Base-by-base conservation (phyloP, 768 basidiomycete species). In the Russula lepida region DNA sequence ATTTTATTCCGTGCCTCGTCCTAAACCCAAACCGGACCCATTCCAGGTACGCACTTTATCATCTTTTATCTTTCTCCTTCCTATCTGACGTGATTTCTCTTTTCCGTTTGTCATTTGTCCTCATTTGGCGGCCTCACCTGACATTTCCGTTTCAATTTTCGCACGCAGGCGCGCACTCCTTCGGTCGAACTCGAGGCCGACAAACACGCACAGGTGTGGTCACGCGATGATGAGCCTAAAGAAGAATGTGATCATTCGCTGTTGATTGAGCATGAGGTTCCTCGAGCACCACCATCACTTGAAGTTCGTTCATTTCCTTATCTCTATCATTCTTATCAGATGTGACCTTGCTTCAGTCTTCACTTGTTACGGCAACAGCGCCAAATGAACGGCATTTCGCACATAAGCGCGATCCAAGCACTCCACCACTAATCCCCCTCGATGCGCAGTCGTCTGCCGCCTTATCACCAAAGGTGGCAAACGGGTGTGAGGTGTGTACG, bases 291-390 rank as follows among this genome's bases (percentile, higher is more conserved):
- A 41, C 17, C 37, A 6, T 60, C 47, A n/a, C 27, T 17, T 12
- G 60, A n/a, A 41, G 60, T 61, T 7, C 1, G 55, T 52, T 30
- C 17, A 21, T 33, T 51, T n/a, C 23, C 55, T 62, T 62, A 62
- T 62, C 60, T 27, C 41, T 35, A 17, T 52, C 51, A 19, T 33
- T 41, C 32, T 56, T 58, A 56, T 56, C 39, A 17, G 35, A 47
- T 53, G 55, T 37, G 35, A 37, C 15, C 37, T 57, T 19, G n/a
- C 30, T 23, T 12, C 15, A 62, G 61, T 13, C 25, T 53, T 58
- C 46, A 12, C 51, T 21, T 4, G 4, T 62, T 58, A 39, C 51
- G 35, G 56, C 19, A 54, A 23, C 2, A 6, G 19, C 56, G 11
- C 56, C 56, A 19, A 23, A 53, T 53, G 60, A 46, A n/a, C 44